phyloP scores from a whole-genome alignment of 73 alveolate genomes.

The Breviolum minutum region DNA sequence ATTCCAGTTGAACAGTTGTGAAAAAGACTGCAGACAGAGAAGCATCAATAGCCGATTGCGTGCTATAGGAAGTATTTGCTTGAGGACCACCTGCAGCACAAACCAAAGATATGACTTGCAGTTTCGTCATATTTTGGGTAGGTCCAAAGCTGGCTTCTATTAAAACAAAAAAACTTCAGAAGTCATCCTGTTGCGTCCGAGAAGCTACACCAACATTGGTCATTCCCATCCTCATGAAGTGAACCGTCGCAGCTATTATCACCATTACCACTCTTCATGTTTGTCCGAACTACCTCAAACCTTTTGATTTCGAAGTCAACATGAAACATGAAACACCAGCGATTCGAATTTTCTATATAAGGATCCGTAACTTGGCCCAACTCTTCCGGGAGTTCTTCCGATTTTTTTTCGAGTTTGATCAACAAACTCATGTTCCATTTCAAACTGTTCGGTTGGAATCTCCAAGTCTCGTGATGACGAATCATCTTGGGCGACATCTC shows the following conservation, averaged over 20 bases:
- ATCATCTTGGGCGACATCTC: slow-evolving; percentile 43
- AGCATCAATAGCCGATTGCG: slow-evolving; percentile 44
- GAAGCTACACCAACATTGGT: slow-evolving; percentile 71
- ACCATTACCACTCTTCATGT: not conserved
- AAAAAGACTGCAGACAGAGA: not conserved
- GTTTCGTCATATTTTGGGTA: not conserved
- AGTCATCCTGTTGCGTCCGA: not conserved
- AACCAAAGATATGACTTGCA: not conserved
- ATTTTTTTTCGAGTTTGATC: too few species aligned
- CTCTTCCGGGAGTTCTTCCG: too few species aligned
- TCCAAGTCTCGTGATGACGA: slow-evolving; percentile 54
- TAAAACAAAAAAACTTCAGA: not conserved
- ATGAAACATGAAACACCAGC: too few species aligned
- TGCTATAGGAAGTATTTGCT: slow-evolving; percentile 25
- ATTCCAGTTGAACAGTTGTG: not conserved
- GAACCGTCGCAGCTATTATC: too few species aligned
- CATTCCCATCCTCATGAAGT: slow-evolving; percentile 43
- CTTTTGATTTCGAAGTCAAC: not conserved
- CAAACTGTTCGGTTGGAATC: too few species aligned
- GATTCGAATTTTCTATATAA: too few species aligned
- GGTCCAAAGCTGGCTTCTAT: not conserved
- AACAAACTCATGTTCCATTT: not conserved
- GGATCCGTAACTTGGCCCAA: too few species aligned
- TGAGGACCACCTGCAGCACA: slow-evolving; percentile 58
- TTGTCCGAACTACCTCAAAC: not conserved